Evolutionary conservation across 2,329 filamentous ascomycete species (phyloP), one percentile per base, ranked within the genome.

Genomic region (Teratosphaeria destructans): DNA sequence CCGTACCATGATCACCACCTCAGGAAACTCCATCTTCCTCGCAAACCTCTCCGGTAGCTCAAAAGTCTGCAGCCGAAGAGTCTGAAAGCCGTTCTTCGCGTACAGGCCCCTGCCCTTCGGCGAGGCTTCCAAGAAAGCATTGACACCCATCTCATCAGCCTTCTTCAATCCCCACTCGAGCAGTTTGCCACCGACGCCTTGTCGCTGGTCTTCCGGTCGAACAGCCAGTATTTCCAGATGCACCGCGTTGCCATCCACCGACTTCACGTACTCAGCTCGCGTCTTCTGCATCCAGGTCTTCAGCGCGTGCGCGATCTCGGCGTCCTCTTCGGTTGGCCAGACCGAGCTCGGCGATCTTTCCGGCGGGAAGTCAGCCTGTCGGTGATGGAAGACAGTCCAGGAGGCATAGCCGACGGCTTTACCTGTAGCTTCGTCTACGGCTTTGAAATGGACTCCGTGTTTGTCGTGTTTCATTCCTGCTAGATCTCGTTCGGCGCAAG

Each of bases 51-150:
- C 43, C 19, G 43, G n/a, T 4, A 49, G 16, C 43, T 49, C 16
- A 23, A 49, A 66, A 5, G 66, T 70, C 37, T 69, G 65, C n/a
- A 59, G 61, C 34, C 57, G 49, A 1, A 52, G 60, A 1, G 59
- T 63, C 52, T 68, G 59, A 60, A 72, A 76, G 55, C 70, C 72
- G 60, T 67, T 71, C 59, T 65, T 68, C 62, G 74, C 70, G 60
- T 78, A 78, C 6, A 78, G 59, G 3, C 65, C 62, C 54, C 70
- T 64, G 0, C 69, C 76, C 14, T 64, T 61, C 16, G 68, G 65
- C 2, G 71, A 73, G 2, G 74, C 70, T 60, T 76, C 74, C 14
- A 78, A 60, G 65, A 76, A 78, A 5, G 66, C 67, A 27, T 69
- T 66, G 52, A 71, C 57, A 0, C 68, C 68, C 49, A 72, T 65